Evolutionary conservation across 129 eudicot genomes (phyloP), one percentile per base, ranked within the genome.

Genomic region (Calendula officinalis): DNA sequence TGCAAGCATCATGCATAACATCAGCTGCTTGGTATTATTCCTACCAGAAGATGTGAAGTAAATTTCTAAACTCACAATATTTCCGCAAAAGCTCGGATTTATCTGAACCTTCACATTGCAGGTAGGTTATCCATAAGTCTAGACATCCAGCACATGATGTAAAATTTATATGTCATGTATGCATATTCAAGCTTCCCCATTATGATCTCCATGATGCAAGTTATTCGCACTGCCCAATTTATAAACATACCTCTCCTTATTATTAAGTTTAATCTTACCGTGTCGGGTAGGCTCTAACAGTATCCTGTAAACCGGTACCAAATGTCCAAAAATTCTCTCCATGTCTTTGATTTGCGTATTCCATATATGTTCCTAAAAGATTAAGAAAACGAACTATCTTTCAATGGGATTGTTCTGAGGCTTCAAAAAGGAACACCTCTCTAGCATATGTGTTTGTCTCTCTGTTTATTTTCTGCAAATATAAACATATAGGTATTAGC

Each of bases 321-420:
- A n/a, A n/a, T n/a, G n/a, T n/a, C n/a, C n/a, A n/a, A n/a, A 69
- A 60, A 39, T 50, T 46, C 27, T 34, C 40, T 57, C 38, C 50
- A 11, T 62, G 64, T 14, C 48, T 57, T 53, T 37, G 43, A 55
- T 47, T 65, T 68, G 45, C 27, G 48, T 6, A 40, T 36, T 38
- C 2, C 36, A 40, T 47, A 52, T 71, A 37, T 59, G 30, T 55
- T 56, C 45, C 62, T 66, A 57, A 62, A 46, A 48, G 47, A 52
- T 53, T 67, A 62, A 68, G 41, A 30, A 56, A 82, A 82, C 81
- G 81, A 82, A 82, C 83, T 75, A 82, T 82, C 56, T 78, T 78
- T 82, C 70, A 82, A 78, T 74, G 72, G 73, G 75, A 75, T 65
- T 27, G 61, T 22, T 71, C 7, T 53, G 45, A 44, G 56, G 30